phyloP scores from a whole-genome alignment of 2,329 filamentous ascomycete genomes.

The Tolypocladium tundrense region DNA sequence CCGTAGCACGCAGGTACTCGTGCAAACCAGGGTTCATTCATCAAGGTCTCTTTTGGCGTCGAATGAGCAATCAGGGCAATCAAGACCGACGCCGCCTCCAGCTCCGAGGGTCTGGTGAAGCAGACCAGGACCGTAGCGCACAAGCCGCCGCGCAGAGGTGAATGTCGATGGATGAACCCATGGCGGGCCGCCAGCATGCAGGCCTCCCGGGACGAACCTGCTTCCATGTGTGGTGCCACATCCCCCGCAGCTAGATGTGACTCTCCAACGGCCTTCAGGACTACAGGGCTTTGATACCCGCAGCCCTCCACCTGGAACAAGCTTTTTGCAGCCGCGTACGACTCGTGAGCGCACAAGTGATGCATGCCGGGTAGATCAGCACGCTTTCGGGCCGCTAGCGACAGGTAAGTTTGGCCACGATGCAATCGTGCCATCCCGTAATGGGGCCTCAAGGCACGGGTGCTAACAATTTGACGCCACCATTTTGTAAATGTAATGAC shows the following conservation, averaged over 20 bases:
- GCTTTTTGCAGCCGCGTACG: background rate
- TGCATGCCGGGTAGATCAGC: slow-evolving; percentile 7
- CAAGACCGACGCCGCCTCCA: background rate
- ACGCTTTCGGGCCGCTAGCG: slow-evolving; percentile 2
- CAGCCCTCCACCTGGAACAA: background rate
- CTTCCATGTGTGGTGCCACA: background rate
- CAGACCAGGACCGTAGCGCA: background rate
- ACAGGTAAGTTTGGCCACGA: slow-evolving; percentile 1
- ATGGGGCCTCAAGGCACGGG: slow-evolving; percentile 14
- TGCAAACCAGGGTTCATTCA: background rate
- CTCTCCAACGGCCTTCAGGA: background rate
- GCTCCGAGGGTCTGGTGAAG: background rate
- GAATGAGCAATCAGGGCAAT: background rate
- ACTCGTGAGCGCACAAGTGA: background rate
- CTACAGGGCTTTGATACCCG: background rate
- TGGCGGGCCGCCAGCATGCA: background rate
- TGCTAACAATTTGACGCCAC: background rate
- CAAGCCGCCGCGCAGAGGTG: background rate
- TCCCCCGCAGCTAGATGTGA: background rate
- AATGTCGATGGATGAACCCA: background rate
- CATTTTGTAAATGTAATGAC: background rate
- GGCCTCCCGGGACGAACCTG: background rate
- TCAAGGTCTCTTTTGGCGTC: background rate
- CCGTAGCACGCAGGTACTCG: background rate
- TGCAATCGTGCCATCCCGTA: slow-evolving; percentile 21